A percentile compares a stretch with the other conserved stretches of the same genome.
These are phyloP conservation scores for Ophiostoma tasmaniense DNA, from an alignment of 2,329 filamentous ascomycete genomes.

Conservation along the genomic window DNA sequence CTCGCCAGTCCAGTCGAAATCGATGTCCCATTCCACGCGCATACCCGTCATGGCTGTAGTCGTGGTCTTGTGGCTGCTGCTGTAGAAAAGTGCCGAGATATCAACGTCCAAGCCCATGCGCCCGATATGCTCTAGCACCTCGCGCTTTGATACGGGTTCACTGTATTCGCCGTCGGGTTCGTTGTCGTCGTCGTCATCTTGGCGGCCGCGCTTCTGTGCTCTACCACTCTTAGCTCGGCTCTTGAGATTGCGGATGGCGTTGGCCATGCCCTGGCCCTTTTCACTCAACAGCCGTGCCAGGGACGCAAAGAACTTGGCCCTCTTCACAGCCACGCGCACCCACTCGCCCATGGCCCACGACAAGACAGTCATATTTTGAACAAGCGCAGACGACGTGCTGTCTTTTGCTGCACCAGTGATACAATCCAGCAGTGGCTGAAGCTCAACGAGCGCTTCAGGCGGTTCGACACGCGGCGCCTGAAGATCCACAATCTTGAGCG, in stretches of 20 bases:
- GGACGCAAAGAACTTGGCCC: conserved; percentile 55
- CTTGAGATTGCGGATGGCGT: conserved; percentile 27
- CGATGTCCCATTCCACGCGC: conserved; percentile 53
- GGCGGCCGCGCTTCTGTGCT: conserved; percentile 17
- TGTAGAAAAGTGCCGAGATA: conserved; percentile 30
- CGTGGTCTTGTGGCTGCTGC: conserved; percentile 19
- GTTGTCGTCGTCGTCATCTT: conserved; percentile 9
- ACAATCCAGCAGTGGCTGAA: conserved; percentile 44
- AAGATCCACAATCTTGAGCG: conserved; percentile 43
- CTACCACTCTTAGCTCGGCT: conserved; percentile 10
- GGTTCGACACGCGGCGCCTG: conserved; percentile 48
- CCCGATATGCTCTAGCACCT: conserved; percentile 47
- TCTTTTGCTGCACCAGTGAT: conserved; percentile 23
- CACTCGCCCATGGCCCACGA: conserved; percentile 63
- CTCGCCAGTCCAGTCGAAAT: conserved; percentile 67
- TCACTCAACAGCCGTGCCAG: conserved; percentile 41
- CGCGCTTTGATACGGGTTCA: conserved; percentile 29
- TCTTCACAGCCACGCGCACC: conserved; percentile 50
- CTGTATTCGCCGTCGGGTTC: conserved; percentile 20
- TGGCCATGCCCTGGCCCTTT: conserved; percentile 25
- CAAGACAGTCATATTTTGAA: conserved; percentile 50
- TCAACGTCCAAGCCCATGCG: conserved; percentile 44
- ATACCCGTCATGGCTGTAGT: conserved; percentile 31
- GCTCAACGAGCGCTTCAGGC: conserved; percentile 45
- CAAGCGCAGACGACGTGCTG: conserved; percentile 29